Percentiles rank a stretch among this genome's conserved stretches.
Evolutionary conservation across 768 basidiomycete species (phyloP).

Genomic region (Mycena filopes): DNA sequence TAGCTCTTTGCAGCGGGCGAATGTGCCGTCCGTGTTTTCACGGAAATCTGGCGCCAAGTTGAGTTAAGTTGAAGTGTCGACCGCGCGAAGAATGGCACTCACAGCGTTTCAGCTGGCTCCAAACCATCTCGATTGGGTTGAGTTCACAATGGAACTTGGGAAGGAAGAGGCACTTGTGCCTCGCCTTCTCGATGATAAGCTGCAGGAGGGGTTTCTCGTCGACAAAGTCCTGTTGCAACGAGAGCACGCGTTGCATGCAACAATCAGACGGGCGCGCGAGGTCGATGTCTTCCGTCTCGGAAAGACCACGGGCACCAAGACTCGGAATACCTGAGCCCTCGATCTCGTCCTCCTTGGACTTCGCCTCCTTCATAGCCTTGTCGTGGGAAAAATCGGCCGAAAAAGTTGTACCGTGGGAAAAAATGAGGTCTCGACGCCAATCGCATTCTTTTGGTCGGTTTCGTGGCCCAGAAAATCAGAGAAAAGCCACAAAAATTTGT

Average conservation of each 20-base stretch:
- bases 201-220: constrained; percentile 36
- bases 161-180: constrained; percentile 37
- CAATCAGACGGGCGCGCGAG: constrained; percentile 19
- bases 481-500: constrained; percentile 12
- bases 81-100: constrained; percentile 31
- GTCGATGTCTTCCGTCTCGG: constrained; percentile 30
- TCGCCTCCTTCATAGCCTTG: constrained; percentile 32
- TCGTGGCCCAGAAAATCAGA: constrained; percentile 17
- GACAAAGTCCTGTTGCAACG: constrained; percentile 34
- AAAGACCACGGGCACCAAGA: constrained; percentile 15
- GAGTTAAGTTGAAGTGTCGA: constrained; percentile 15
- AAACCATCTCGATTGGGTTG: constrained; percentile 43
- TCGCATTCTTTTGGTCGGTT: constrained; percentile 19
- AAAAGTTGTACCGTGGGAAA: constrained; percentile 9
- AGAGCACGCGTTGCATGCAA: constrained; percentile 36
- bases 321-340: constrained; percentile 25
- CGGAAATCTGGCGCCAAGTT: constrained; percentile 33
- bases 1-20: constrained; percentile 35
- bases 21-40: constrained; percentile 36
- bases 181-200: constrained; percentile 33
- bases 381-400: background rate
- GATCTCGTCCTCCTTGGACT: constrained; percentile 20
- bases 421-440: constrained; percentile 2
- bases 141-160: constrained; percentile 24
- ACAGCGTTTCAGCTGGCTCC: constrained; percentile 39